Evolutionary conservation across 352 stramenopile species (phyloP).

Genomic region (Phytophthora podocarpi): DNA sequence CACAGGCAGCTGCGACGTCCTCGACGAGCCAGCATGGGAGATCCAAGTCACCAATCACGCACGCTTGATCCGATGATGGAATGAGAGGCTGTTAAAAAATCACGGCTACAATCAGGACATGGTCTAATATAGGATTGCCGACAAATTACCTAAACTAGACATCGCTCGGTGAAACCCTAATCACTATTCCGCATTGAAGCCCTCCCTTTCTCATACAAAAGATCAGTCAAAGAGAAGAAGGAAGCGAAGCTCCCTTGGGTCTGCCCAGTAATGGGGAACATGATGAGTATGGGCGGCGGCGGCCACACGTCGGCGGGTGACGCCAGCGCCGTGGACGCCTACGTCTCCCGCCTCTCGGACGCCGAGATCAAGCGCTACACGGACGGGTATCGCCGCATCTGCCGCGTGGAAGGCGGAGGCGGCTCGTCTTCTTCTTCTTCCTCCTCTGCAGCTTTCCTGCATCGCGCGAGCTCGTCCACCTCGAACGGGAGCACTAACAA

Average conservation of each 20-base stretch:
- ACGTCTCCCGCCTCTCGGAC: constrained; percentile 62
- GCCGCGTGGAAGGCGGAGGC: constrained; percentile 42
- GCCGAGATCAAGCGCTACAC: constrained; percentile 70
- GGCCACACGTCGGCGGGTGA: constrained; percentile 10
- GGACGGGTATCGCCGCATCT: constrained; percentile 77
- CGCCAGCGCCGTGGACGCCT: constrained; percentile 35
- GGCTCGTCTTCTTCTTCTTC: constrained; percentile 7
- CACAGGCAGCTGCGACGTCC: constrained; percentile 22
- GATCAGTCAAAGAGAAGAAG: constrained; percentile 13
- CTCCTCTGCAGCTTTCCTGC: constrained; percentile 12
- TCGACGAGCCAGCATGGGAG: constrained; percentile 30
- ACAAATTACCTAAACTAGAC: not conserved
- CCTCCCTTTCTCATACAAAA: constrained; percentile 18
- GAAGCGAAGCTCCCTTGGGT: no score
- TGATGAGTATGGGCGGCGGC: constrained; percentile 65
- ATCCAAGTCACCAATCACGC: no score
- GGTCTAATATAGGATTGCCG: not conserved
- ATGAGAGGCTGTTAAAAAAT: constrained; percentile 38
- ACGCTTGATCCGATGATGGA: constrained; percentile 2
- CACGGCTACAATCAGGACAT: constrained; percentile 1
- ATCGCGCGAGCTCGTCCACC: constrained; percentile 18
- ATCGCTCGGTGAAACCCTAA: not conserved
- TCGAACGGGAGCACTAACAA: constrained; percentile 27
- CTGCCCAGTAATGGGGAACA: constrained; percentile 87
- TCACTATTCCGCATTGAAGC: constrained; percentile 27